These are phyloP conservation scores for Bacterosira constricta DNA, from an alignment of 108 stramenopile species.

Conservation along the genomic window DNA sequence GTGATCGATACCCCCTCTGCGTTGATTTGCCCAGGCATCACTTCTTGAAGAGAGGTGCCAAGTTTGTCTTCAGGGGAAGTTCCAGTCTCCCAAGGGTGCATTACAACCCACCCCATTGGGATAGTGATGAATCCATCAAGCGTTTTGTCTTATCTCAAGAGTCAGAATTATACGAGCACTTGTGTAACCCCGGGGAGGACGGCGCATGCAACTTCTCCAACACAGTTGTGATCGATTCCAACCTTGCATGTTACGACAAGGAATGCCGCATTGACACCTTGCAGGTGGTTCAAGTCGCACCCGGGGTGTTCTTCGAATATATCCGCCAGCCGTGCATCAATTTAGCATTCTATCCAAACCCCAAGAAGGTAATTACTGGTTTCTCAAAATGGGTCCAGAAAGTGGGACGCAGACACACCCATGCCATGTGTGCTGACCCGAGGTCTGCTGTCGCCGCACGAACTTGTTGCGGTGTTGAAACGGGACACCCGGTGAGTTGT, in stretches of 20 bases:
- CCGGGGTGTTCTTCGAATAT: slow-evolving; percentile 69
- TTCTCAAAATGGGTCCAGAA: not conserved
- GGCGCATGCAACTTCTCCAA: slow-evolving; percentile 47
- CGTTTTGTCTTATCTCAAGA: slow-evolving; percentile 37
- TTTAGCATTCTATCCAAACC: slow-evolving; percentile 54
- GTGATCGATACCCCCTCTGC: slow-evolving; percentile 56
- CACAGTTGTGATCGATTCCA: slow-evolving; percentile 47
- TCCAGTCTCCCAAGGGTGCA: slow-evolving; percentile 27
- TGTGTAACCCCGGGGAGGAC: slow-evolving; percentile 44
- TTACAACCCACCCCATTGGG: slow-evolving; percentile 10
- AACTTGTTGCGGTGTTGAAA: slow-evolving; percentile 35
- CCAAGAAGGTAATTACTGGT: slow-evolving; percentile 51
- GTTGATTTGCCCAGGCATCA: slow-evolving; percentile 50
- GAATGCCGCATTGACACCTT: slow-evolving; percentile 67
- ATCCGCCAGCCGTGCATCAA: slow-evolving; percentile 61
- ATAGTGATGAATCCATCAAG: slow-evolving; percentile 38
- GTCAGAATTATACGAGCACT: slow-evolving; percentile 42
- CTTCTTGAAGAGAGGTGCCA: slow-evolving; percentile 57
- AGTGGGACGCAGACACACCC: slow-evolving; percentile 16
- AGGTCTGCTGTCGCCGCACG: slow-evolving; percentile 26
- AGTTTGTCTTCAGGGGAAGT: slow-evolving; percentile 43
- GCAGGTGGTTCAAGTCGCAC: slow-evolving; percentile 50
- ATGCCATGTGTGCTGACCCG: slow-evolving; percentile 51
- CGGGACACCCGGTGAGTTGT: no score
- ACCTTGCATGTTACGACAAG: slow-evolving; percentile 49